These are phyloP conservation scores for Colletotrichum sp. DNA, from an alignment of 2,329 filamentous ascomycete species.

Conservation along the genomic window DNA sequence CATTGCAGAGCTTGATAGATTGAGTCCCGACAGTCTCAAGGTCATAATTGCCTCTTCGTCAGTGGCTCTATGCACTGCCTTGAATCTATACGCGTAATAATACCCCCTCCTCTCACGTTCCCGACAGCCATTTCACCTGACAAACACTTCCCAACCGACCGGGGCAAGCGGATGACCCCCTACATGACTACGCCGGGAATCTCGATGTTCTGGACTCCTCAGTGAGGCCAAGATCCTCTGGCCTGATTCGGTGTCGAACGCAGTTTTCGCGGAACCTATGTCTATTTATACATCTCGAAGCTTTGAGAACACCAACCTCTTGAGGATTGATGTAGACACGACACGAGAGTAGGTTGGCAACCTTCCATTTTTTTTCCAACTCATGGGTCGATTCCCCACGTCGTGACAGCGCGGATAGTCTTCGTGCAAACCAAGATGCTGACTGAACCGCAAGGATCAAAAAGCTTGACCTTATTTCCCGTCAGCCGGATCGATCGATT, in stretches of 20 bases:
- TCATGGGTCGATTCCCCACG: not conserved
- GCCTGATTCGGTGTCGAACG: not conserved
- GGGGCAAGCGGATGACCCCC: not conserved
- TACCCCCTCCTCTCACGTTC: not conserved
- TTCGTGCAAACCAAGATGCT: not conserved
- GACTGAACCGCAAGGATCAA: not conserved
- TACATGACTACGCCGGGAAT: not conserved
- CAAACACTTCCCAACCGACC: not conserved
- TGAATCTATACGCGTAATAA: not conserved
- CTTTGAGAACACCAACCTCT: not conserved
- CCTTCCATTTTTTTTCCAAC: not conserved
- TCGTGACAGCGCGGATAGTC: not conserved
- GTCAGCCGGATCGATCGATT: not conserved
- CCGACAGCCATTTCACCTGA: fast-evolving
- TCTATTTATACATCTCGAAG: not conserved
- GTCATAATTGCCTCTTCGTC: fast-evolving
- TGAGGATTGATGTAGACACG: not conserved
- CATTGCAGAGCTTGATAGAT: not conserved
- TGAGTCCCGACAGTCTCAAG: not conserved
- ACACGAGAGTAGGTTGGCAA: not conserved
- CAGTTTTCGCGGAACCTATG: fast-evolving
- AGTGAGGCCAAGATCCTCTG: not conserved
- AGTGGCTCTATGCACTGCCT: fast-evolving
- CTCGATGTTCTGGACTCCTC: not conserved
- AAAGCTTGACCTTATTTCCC: not conserved